Evolutionary conservation across 345 rosid genomes (phyloP).

Genomic region (Brassica cretica): DNA sequence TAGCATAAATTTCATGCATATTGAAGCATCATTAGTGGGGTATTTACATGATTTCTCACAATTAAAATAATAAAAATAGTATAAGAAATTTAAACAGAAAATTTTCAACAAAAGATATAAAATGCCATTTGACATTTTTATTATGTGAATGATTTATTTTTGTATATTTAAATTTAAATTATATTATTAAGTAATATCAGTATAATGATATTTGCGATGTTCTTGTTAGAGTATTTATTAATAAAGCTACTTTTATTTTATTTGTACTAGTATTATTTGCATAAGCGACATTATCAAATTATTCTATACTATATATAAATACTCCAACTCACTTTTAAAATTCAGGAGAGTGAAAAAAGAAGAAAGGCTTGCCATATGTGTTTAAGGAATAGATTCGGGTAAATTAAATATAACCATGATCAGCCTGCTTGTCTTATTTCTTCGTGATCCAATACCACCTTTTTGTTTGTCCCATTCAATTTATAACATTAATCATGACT

Average conservation of each 20-base stretch:
- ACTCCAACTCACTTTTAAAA: not conserved
- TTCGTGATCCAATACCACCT: not conserved
- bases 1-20: not conserved
- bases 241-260: not conserved
- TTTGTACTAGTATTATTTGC: not conserved
- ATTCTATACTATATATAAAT: not conserved
- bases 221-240: not conserved
- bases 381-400: conserved; percentile 37
- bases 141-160: not conserved
- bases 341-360: not conserved
- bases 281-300: not conserved
- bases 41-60: not conserved
- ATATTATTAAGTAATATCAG: not conserved
- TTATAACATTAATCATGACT: not conserved
- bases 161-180: not conserved
- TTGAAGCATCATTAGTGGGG: not conserved
- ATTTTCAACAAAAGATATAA: not conserved
- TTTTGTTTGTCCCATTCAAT: not conserved
- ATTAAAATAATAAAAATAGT: not conserved
- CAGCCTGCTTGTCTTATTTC: conserved; percentile 7
- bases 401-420: conserved; percentile 17
- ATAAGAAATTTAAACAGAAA: not conserved
- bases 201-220: not conserved
- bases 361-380: conserved; percentile 15
- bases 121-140: not conserved